Evolutionary conservation across 2,329 filamentous ascomycete species (phyloP).

Genomic region (Nemania sp.): DNA sequence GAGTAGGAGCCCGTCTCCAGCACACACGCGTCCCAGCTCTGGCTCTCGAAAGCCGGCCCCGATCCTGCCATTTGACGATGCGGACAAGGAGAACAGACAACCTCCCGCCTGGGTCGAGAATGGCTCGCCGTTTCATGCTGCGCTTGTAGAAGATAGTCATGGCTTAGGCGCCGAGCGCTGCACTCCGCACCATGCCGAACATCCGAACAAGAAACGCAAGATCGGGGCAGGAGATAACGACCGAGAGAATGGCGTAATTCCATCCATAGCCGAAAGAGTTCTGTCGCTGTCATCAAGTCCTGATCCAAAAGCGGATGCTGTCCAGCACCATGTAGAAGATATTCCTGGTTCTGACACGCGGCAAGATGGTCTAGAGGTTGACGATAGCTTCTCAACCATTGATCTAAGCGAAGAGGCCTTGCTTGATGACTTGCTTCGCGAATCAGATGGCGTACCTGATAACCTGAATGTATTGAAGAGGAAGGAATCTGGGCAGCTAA

Average conservation of each 20-base stretch:
- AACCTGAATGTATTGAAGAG: background rate
- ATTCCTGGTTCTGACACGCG: background rate
- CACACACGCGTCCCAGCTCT: background rate
- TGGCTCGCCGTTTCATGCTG: background rate
- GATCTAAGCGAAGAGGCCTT: slow-evolving; percentile 18
- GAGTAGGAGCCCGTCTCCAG: background rate
- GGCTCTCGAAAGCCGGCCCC: background rate
- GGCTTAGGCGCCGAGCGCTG: background rate
- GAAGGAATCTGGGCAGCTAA: background rate
- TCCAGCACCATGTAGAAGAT: background rate
- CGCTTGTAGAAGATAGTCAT: background rate
- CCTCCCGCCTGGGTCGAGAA: background rate
- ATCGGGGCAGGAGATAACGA: background rate
- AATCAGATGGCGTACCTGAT: background rate
- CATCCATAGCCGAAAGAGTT: background rate
- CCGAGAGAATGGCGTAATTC: background rate
- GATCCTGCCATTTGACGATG: background rate
- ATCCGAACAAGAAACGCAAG: slow-evolving; percentile 17
- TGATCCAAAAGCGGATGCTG: background rate
- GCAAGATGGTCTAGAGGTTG: background rate
- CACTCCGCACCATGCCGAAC: background rate
- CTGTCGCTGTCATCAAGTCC: background rate
- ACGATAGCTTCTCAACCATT: slow-evolving; percentile 14
- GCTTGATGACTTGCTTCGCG: slow-evolving; percentile 12
- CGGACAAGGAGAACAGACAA: slow-evolving; percentile 19